Percentiles rank a stretch among this genome's conserved stretches.
Conservation (phyloP, 371 early-diverging fungal genomes). For the Mortierella sp. region DNA sequence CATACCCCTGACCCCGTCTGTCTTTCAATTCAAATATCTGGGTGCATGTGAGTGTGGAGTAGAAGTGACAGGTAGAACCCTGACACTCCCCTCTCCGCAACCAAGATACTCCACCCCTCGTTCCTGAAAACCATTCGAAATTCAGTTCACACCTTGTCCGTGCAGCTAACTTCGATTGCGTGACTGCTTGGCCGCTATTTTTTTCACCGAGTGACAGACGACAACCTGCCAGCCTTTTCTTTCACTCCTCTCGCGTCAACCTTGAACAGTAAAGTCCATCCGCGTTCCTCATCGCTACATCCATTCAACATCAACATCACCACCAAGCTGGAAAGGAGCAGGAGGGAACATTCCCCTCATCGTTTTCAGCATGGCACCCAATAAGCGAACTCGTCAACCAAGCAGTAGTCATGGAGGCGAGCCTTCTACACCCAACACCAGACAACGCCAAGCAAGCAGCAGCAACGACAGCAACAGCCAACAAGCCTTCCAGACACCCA, state of each 20-base stretch:
- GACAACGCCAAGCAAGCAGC: conserved; percentile 5
- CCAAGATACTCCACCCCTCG: not conserved
- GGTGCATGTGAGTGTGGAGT: not conserved
- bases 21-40: not conserved
- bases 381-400: conserved; percentile 4
- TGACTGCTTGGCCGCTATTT: not conserved
- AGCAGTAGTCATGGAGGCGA: not conserved
- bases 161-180: too few species aligned
- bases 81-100: not conserved
- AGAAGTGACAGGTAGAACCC: too few species aligned
- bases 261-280: too few species aligned
- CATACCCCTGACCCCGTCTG: not conserved
- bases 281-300: not conserved
- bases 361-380: conserved; percentile 3
- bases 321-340: not conserved
- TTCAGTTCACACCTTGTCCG: too few species aligned
- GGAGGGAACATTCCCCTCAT: not conserved
- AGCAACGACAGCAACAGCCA: not conserved
- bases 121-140: too few species aligned
- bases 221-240: not conserved
- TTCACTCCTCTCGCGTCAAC: not conserved
- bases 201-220: not conserved
- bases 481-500: not conserved
- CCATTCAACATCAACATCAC: not conserved
- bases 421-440: not conserved